A percentile compares a stretch with the other conserved stretches of the same genome.
These are phyloP conservation scores for Chaetomium cochliodes DNA, from an alignment of 495 filamentous ascomycete genomes.

Conservation along the genomic window DNA sequence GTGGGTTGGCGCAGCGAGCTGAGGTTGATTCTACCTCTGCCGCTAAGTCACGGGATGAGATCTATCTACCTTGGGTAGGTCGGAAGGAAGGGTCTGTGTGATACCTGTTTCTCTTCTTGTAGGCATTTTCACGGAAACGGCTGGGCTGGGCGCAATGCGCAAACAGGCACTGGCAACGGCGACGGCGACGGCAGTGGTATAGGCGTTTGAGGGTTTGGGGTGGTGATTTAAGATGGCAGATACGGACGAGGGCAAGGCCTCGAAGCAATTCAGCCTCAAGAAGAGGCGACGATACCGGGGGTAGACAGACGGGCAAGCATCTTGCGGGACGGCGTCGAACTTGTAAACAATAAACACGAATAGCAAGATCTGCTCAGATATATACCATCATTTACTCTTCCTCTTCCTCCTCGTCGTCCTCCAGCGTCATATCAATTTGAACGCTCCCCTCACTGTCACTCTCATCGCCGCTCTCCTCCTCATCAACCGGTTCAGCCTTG, in stretches of 20 bases:
- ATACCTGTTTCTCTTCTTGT: not conserved
- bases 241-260: not conserved
- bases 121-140: conserved; percentile 14
- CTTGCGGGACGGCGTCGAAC: not conserved
- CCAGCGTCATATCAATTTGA: conserved; percentile 35
- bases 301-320: not conserved
- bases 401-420: conserved; percentile 32
- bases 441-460: conserved; percentile 35
- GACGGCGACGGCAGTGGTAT: conserved; percentile 1
- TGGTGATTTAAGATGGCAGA: conserved; percentile 6
- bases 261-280: not conserved
- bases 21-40: too few species aligned
- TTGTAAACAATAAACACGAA: conserved; percentile 2
- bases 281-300: not conserved
- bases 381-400: conserved; percentile 19
- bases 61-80: too few species aligned
- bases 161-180: conserved; percentile 1
- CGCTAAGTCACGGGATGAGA: too few species aligned
- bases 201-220: conserved; percentile 17
- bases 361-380: not conserved
- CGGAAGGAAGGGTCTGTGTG: not conserved
- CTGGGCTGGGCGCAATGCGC: not conserved
- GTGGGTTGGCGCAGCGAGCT: not conserved
- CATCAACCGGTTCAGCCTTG: conserved; percentile 8
- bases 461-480: conserved; percentile 23